phyloP scores from a whole-genome alignment of 2,329 filamentous ascomycete species.

The Fusarium ramigenum region DNA sequence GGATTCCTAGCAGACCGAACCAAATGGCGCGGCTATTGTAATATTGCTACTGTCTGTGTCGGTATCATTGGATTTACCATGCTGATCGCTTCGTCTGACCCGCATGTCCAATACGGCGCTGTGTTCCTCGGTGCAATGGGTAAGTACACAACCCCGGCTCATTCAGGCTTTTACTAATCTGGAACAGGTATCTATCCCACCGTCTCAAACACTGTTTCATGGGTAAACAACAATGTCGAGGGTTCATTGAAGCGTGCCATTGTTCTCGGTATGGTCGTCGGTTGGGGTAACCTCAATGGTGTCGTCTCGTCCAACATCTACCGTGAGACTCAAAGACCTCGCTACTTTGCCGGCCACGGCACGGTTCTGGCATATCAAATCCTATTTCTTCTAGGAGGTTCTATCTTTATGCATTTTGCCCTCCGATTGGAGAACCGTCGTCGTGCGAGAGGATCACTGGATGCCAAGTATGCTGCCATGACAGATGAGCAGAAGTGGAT shows the following conservation, averaged over 20 bases:
- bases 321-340: constrained; percentile 42
- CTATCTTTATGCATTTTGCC: constrained; percentile 67
- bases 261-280: constrained; percentile 77
- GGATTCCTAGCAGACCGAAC: constrained; percentile 74
- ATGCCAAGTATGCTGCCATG: constrained; percentile 65
- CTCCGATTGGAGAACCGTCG: constrained; percentile 69
- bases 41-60: constrained; percentile 68
- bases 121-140: constrained; percentile 70
- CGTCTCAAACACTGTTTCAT: constrained; percentile 76
- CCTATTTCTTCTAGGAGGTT: constrained; percentile 71
- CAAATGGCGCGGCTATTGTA: constrained; percentile 70
- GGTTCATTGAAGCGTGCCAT: constrained; percentile 71
- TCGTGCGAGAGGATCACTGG: constrained; percentile 62
- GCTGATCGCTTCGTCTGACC: constrained; percentile 63
- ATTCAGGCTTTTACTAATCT: accelerated
- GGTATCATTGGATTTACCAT: constrained; percentile 74
- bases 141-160: background rate
- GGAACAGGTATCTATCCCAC: constrained; percentile 74
- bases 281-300: constrained; percentile 80
- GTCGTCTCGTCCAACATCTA: constrained; percentile 74
- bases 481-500: constrained; percentile 62
- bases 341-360: constrained; percentile 63
- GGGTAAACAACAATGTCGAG: constrained; percentile 77
- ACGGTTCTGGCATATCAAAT: constrained; percentile 71
- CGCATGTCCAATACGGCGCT: constrained; percentile 72